Evolutionary conservation across 1,284 basidiomycete genomes (phyloP), one percentile per base, ranked within the genome.

Genomic region (Malassezia japonica): DNA sequence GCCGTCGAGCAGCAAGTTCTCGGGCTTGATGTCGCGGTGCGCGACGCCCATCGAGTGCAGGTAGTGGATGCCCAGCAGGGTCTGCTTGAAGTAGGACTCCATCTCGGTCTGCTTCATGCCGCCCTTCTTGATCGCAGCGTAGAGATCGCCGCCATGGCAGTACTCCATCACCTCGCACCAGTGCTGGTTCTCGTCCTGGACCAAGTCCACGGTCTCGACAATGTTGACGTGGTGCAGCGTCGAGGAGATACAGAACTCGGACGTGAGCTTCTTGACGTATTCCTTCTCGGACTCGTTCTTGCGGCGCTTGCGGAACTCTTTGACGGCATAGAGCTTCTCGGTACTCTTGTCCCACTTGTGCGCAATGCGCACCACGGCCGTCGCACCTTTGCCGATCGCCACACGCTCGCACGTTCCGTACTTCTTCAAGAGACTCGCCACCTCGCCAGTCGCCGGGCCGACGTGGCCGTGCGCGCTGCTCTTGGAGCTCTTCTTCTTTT

Each of bases 131-230:
- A 96, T 96, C 31, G 90, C 90, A 21, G 89, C 90, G 71, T 96
- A 96, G 29, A 96, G 78, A 75, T 96, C 91, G 5, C 91, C 91
- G 46, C 92, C 92, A 1, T 63, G 64, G 74, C 92, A 95, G 72
- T 91, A 96, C 76, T 98, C 94, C 94, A 98, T 96, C 55, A 98
- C 92, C 75, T 98, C 92, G 73, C 92, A 98, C 92, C 92, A 98
- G 70, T 90, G 85, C 57, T 87, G 83, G 61, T 79, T 83, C 76
- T 98, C 92, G 75, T 98, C 92, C 71, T 98, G 92, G 23, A 98
- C 86, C 60, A 98, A 82, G 75, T 98, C 92, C 55, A 98, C 94
- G 2, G 92, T 98, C 78, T 98, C 92, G 68, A 98, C 91, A 66
- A 98, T 81, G 75, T 98, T 98, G 73, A 83, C 79, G 50, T 96